Percentiles rank a stretch among this genome's conserved stretches.
phyloP scores from a whole-genome alignment of 352 stramenopile genomes.

The Aphanomyces cochlioides region DNA sequence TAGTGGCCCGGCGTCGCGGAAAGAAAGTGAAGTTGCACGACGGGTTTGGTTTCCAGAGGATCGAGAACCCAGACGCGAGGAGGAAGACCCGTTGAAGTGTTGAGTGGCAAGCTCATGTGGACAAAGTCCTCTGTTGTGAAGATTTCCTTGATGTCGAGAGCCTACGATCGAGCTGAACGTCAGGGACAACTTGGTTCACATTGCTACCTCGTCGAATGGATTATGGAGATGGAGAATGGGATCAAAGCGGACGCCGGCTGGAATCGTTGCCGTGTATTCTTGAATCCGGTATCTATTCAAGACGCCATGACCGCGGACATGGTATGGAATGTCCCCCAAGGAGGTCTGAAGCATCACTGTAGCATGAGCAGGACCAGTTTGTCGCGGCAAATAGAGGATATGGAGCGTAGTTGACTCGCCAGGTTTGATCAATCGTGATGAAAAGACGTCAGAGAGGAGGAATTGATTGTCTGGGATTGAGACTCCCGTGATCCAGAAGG shows the following conservation, averaged over 20 bases:
- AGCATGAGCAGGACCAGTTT: neutral
- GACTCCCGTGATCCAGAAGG: conserved; percentile 7
- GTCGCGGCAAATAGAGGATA: conserved; percentile 18
- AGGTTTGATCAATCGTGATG: neutral
- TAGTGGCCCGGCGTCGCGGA: neutral
- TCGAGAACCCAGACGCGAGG: conserved; percentile 14
- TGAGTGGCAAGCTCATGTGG: conserved; percentile 9
- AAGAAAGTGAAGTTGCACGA: conserved; percentile 26
- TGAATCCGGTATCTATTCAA: conserved; percentile 2
- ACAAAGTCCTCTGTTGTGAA: conserved; percentile 28
- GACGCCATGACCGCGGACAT: conserved; percentile 5
- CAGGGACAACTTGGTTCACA: no score
- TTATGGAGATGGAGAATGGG: conserved; percentile 16
- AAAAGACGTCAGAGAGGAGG: conserved; percentile 14
- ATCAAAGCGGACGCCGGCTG: conserved; percentile 14
- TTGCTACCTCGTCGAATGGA: conserved; percentile 5
- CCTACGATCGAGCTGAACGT: neutral
- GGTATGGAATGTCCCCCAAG: neutral
- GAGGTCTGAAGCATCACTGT: conserved; percentile 21
- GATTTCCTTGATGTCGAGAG: conserved; percentile 24
- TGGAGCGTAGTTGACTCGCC: neutral
- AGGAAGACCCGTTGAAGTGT: neutral
- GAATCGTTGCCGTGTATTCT: neutral
- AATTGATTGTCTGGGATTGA: conserved; percentile 13
- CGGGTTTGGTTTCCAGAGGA: neutral